phyloP scores from a whole-genome alignment of 768 basidiomycete species.

The Naematelia encephala region DNA sequence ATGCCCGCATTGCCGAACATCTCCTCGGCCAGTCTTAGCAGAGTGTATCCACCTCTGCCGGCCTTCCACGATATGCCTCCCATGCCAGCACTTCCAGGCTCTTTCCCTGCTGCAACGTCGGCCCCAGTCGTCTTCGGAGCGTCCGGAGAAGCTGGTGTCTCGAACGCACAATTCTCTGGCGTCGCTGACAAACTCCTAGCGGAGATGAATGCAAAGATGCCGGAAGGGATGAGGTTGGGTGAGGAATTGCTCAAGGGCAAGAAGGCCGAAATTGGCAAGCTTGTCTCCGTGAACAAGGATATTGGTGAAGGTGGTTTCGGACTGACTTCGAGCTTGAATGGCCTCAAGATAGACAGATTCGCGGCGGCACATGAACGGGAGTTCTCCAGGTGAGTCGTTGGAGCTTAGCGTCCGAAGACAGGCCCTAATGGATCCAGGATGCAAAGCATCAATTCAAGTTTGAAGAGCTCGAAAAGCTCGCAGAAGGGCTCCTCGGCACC shows the following conservation, averaged over 20 bases:
- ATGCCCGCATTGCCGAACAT: slow-evolving; percentile 27
- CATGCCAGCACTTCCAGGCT: slow-evolving; percentile 17
- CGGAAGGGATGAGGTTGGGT: slow-evolving; percentile 20
- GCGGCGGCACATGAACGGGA: slow-evolving; percentile 42
- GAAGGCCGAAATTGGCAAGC: slow-evolving; percentile 27
- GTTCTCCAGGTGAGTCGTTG: slow-evolving; percentile 41
- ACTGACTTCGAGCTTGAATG: slow-evolving; percentile 5
- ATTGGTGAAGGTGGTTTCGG: slow-evolving; percentile 35
- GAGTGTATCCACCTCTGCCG: slow-evolving; percentile 41
- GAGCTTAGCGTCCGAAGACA: background rate
- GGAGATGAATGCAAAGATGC: slow-evolving; percentile 45
- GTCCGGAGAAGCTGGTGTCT: slow-evolving; percentile 7
- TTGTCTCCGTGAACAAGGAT: slow-evolving; percentile 28
- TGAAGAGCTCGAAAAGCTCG: slow-evolving; percentile 8
- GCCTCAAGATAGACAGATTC: slow-evolving; percentile 28
- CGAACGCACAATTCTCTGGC: slow-evolving; percentile 36
- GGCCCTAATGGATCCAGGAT: slow-evolving; percentile 24
- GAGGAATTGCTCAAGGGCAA: slow-evolving; percentile 39
- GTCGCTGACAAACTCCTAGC: slow-evolving; percentile 36
- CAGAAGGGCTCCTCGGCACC: background rate
- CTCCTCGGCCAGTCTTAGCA: slow-evolving; percentile 22
- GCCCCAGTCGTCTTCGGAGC: slow-evolving; percentile 23
- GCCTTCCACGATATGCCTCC: slow-evolving; percentile 14
- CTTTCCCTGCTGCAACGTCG: slow-evolving; percentile 5
- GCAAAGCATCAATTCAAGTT: slow-evolving; percentile 24